Evolutionary conservation across 495 filamentous ascomycete species (phyloP), one percentile per base, ranked within the genome.

Genomic region (Aspergillus ellipticus): DNA sequence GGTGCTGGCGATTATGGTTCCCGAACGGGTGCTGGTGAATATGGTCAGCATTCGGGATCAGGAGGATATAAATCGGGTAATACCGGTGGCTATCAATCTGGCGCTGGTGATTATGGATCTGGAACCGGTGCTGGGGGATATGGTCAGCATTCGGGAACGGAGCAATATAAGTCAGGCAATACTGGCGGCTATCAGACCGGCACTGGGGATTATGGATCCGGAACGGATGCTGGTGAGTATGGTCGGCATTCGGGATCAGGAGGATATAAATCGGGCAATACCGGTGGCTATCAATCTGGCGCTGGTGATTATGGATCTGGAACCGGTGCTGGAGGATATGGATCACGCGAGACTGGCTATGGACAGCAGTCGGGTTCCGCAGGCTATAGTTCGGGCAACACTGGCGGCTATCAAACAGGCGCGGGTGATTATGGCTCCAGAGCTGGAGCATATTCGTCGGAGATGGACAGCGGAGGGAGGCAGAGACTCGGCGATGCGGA

Each of bases 401-500:
- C 29, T 13, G 33, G 47, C 20, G 15, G 19, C 33, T 49, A 57
- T 48, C 48, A 41, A 29, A 49, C 60, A 16, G 33, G 49, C 19
- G 20, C 49, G 4, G 54, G 24, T 16, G 47, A 39, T 53, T 54
- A 48, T 28, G 46, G 21, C 13, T 48, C 55, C 20, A 20, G 43
- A 15, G n/a, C 58, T 41, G 53, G 43, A 26, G 16, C 16, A 2
- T 49, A 49, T 19, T 24, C 53, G n/a, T 19, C 20, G 5, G 41
- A 26, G 13, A 19, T 39, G n/a, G 41, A 42, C 6, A 17, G 21
- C 16, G 35, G 45, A 19, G 19, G 19, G 19, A 20, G 41, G 28
- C 26, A 53, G 35, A 39, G 69, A 56, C 54, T 55, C 75, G 53
- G 47, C 24, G 53, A 55, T 52, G 68, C 65, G 16, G 60, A 62